Evolutionary conservation across 2,329 filamentous ascomycete species (phyloP), one percentile per base, ranked within the genome.

Genomic region (Colletotrichum filicis): DNA sequence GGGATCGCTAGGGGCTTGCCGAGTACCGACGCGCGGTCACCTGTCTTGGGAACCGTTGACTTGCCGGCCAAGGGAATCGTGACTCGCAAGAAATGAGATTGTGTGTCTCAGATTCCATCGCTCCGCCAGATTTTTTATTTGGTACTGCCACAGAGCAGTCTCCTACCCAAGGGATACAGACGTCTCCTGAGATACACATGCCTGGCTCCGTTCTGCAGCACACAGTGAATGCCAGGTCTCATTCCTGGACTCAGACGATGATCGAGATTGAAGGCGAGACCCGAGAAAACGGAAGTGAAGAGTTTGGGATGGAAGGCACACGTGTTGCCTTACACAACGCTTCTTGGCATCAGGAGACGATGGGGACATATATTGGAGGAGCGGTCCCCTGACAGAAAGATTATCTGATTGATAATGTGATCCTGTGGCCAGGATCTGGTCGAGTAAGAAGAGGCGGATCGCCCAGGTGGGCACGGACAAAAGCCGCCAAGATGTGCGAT

Each of bases 381-480:
- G 12, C 28, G 46, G 11, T 60, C 1, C 24, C 22, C 28, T 32
- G 68, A 1, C 19, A 53, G 19, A 11, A 32, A 68, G 64, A 71
- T 68, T 63, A 71, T 71, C 64, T 57, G 69, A 71, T 71, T 71
- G 69, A 71, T 68, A 68, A 68, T 4, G 9, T 65, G 28, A 3
- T 66, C 42, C 24, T 32, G 24, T 49, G 64, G 56, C 57, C 14
- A 46, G 30, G 37, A 49, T 26, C 28, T 14, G 42, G n/a, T 59
- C 55, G 16, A 37, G 11, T 24, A 61, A 52, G n/a, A 42, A 61
- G 30, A 66, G 32, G 37, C n/a, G n/a, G 35, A 49, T 46, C 35
- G 24, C 24, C 42, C 61, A 30, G 49, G 68, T 37, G 58, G 28
- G 64, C 37, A 52, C 52, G n/a, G 58, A 67, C 63, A 61, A 52